Percentiles rank a stretch among this genome's conserved stretches.
Conservation (phyloP, 73 alveolate species). For the Halteria grandinella region DNA sequence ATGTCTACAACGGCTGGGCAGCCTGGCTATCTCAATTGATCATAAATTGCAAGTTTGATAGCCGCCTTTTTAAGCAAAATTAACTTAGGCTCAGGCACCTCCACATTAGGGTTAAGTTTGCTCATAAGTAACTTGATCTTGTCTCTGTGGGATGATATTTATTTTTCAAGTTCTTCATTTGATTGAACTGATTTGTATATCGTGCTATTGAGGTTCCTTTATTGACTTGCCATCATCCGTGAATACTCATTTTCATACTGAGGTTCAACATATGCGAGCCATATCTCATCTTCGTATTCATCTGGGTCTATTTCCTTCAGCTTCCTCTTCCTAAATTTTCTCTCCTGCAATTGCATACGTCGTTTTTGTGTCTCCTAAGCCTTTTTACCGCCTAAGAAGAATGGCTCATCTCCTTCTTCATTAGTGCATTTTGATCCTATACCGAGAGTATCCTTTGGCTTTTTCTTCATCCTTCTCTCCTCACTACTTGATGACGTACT, state of each 20-base stretch:
- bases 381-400: slow-evolving; percentile 52
- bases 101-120: slow-evolving; percentile 41
- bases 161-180: slow-evolving; percentile 21
- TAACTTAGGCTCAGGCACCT: slow-evolving; percentile 16
- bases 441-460: slow-evolving; percentile 30
- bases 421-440: slow-evolving; percentile 40
- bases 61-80: slow-evolving; percentile 25
- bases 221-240: slow-evolving; percentile 36
- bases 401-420: slow-evolving; percentile 59
- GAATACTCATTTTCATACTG: slow-evolving; percentile 54
- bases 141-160: slow-evolving; percentile 11
- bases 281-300: slow-evolving; percentile 59
- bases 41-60: slow-evolving; percentile 8
- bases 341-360: background rate
- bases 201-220: slow-evolving; percentile 14
- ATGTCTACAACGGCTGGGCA: slow-evolving; percentile 3
- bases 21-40: slow-evolving; percentile 17
- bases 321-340: slow-evolving; percentile 27
- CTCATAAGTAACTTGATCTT: background rate
- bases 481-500: slow-evolving; percentile 53
- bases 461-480: slow-evolving; percentile 31
- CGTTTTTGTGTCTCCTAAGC: slow-evolving; percentile 48
- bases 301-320: slow-evolving; percentile 57
- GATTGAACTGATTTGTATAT: slow-evolving; percentile 5
- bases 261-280: slow-evolving; percentile 64